Conservation (phyloP, 495 filamentous ascomycete species). For the Lophium mytilinum region DNA sequence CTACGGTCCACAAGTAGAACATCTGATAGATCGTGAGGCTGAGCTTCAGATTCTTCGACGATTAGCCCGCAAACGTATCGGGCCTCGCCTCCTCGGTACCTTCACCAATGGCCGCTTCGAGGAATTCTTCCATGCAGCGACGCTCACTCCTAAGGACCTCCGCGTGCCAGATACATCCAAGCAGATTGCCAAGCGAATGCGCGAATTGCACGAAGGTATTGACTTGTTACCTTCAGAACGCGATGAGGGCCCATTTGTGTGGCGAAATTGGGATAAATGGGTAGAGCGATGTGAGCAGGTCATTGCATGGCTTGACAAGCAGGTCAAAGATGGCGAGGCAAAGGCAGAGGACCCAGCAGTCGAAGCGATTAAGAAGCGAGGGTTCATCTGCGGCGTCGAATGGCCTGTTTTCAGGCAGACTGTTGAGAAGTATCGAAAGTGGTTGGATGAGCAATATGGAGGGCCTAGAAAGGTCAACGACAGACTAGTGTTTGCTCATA, state of each 20-base stretch:
- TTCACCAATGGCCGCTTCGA: conserved; percentile 97
- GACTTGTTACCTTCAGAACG: conserved; percentile 72
- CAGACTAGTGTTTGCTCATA: conserved; percentile 87
- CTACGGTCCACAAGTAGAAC: conserved; percentile 91
- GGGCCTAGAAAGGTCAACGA: conserved; percentile 56
- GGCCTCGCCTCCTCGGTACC: conserved; percentile 84
- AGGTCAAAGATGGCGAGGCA: conserved; percentile 45
- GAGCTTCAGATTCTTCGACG: conserved; percentile 82
- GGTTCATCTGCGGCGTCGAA: conserved; percentile 73
- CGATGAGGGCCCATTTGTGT: conserved; percentile 70
- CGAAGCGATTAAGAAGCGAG: conserved; percentile 57
- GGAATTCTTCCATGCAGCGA: conserved; percentile 75
- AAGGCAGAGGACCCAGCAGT: conserved; percentile 28
- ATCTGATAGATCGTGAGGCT: conserved; percentile 87
- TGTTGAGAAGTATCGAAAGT: conserved; percentile 70
- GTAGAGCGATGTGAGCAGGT: conserved; percentile 69
- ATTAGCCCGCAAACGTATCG: conserved; percentile 84
- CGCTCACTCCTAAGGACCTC: conserved; percentile 69
- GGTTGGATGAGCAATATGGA: conserved; percentile 65
- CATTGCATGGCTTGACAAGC: conserved; percentile 65
- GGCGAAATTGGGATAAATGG: conserved; percentile 96
- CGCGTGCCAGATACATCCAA: conserved; percentile 73
- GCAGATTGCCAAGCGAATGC: conserved; percentile 97
- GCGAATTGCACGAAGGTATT: conserved; percentile 90
- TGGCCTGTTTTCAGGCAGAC: conserved; percentile 71